Base-by-base conservation (phyloP, 75 land plant species). In the Sequoia sempervirens region DNA sequence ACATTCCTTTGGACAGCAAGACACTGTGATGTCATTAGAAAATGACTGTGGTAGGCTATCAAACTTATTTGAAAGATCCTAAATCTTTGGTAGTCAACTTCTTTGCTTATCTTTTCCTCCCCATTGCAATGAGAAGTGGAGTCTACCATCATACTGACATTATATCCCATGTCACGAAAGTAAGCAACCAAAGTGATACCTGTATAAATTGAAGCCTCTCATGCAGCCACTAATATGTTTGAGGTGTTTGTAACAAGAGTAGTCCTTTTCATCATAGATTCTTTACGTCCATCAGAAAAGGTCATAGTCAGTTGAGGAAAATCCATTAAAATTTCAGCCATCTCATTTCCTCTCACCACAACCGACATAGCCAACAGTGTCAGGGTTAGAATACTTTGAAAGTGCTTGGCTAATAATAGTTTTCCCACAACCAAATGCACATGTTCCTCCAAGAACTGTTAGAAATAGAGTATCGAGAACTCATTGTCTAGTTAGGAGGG, bases 261-360 rank as follows among this genome's bases (percentile, higher is more conserved):
- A 6, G 99, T 98, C 23, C 98, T 93, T 91, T 98, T 98, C 99
- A 98, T 98, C 68, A 98, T 98, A 91, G 99, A 98, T 89, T 98
- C 99, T 90, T 98, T 98, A 64, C 98, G 92, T 17, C 99, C 99
- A 92, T 98, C 99, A 84, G 98, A 98, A 81, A 98, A 85, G 34
- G 96, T 98, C 98, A 98, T 98, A 82, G 98, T 98, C 89, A 98
- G 85, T 89, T 98, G 99, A 61, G 98, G 96, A 81, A 98, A 98
- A 89, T 98, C 99, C 96, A 95, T 98, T 84, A 96, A 90, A 52
- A 98, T 98, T 98, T 97, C 84, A 15, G 87, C 99, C 99, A 97
- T 97, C 85, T 97, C 99, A 88, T 97, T 97, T 88, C 99, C 97
- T 87, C 75, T 97, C 99, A 70, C 97, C 97, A 88, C 99, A 95